Conservation (phyloP, 371 early-diverging fungal species). For the Mucor saturninus region DNA sequence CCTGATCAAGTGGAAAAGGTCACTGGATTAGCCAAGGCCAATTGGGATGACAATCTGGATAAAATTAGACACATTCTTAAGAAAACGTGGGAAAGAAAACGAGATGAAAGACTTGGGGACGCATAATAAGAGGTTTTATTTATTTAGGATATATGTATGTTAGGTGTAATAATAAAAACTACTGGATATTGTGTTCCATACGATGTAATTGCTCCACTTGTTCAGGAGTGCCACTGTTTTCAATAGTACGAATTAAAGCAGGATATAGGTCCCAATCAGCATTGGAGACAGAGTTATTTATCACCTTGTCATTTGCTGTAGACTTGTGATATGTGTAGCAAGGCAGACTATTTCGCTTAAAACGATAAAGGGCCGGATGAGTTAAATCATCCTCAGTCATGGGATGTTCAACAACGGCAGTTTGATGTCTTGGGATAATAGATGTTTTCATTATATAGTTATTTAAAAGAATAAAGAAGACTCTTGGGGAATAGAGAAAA, state of each 20-base stretch:
- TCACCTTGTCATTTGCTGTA: not conserved
- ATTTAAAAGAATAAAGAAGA: not conserved
- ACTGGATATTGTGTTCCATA: constrained; percentile 26
- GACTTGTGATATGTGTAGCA: constrained; percentile 10
- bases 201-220: constrained; percentile 47
- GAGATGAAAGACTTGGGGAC: constrained; percentile 28
- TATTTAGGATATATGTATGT: not conserved
- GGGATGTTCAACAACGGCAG: constrained; percentile 26
- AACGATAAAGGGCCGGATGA: constrained; percentile 31
- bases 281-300: not conserved
- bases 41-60: constrained; percentile 50
- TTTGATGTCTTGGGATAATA: constrained; percentile 14
- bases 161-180: not conserved
- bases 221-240: constrained; percentile 49
- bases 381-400: constrained; percentile 33
- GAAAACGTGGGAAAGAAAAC: constrained; percentile 54
- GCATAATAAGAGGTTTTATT: not conserved
- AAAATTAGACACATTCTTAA: constrained; percentile 42
- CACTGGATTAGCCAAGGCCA: constrained; percentile 53
- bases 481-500: not conserved
- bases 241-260: constrained; percentile 43
- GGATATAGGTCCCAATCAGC: constrained; percentile 56
- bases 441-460: not conserved
- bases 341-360: constrained; percentile 25
- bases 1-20: constrained; percentile 61